These are phyloP conservation scores for Cytospora chrysosperma DNA, from an alignment of 2,329 filamentous ascomycete species.

Conservation along the genomic window DNA sequence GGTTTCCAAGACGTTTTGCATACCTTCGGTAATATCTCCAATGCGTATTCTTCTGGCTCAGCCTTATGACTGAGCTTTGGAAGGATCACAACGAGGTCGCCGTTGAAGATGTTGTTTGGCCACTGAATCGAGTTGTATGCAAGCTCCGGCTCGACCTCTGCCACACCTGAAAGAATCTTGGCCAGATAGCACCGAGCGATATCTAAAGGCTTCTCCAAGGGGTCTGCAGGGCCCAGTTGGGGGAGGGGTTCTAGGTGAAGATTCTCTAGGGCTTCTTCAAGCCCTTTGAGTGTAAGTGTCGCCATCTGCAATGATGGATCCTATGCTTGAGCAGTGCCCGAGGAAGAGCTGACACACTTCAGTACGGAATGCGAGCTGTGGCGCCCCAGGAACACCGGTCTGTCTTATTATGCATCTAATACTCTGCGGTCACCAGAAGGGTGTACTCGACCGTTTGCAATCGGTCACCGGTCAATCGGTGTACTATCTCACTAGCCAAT, in stretches of 20 bases:
- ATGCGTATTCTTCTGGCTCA: conserved; percentile 25
- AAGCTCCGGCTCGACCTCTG: conserved; percentile 26
- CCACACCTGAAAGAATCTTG: conserved; percentile 24
- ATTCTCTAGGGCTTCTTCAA: conserved; percentile 59
- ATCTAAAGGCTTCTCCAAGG: conserved; percentile 31
- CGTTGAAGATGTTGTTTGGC: conserved; percentile 29
- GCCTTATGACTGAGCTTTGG: conserved; percentile 32
- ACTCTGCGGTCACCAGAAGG: not conserved
- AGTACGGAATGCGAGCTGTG: not conserved
- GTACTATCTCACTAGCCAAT: not conserved
- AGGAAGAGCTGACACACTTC: not conserved
- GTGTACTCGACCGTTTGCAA: not conserved
- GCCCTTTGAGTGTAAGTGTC: conserved; percentile 58
- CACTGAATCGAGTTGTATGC: conserved; percentile 35
- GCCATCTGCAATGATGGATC: conserved; percentile 35
- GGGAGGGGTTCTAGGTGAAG: conserved; percentile 44
- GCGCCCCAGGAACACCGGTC: not conserved
- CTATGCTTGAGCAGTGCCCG: not conserved
- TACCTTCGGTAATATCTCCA: conserved; percentile 27
- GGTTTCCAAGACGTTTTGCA: not conserved
- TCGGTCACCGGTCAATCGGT: not conserved
- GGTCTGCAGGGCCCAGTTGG: conserved; percentile 24
- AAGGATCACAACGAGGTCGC: conserved; percentile 34
- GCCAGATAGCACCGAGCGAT: conserved; percentile 34
- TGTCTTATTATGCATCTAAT: not conserved